Evolutionary conservation across 1,284 basidiomycete species (phyloP).

Genomic region (Butyriboletus appendiculatus): DNA sequence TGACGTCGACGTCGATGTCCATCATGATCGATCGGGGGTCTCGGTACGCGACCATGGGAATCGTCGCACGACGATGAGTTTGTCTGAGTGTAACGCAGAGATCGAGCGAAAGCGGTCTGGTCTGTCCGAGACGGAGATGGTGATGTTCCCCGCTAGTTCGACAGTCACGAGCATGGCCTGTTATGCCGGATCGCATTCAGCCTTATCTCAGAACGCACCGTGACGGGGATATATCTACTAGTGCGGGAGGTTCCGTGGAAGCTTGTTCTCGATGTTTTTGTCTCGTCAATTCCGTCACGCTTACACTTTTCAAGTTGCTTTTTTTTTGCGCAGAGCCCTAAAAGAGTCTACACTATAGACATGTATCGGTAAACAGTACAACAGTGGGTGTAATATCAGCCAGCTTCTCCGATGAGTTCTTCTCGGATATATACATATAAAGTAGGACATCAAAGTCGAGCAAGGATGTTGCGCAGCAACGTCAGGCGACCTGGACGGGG

Average conservation of each 20-base stretch:
- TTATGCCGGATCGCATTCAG: not conserved
- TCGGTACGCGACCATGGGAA: not conserved
- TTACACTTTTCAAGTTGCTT: no score
- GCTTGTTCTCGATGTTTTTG: not conserved
- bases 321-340: not conserved
- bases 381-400: not conserved
- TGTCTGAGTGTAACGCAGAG: not conserved
- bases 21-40: not conserved
- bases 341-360: not conserved
- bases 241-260: not conserved
- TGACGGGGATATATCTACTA: no score
- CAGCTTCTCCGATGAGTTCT: not conserved
- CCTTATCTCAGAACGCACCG: not conserved
- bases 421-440: not conserved
- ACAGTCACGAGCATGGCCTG: not conserved
- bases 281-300: not conserved
- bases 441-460: not conserved
- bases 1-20: not conserved
- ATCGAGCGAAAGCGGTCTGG: not conserved
- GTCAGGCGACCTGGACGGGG: slow-evolving; percentile 25
- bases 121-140: not conserved
- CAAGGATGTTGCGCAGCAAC: not conserved
- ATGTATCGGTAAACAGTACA: no score
- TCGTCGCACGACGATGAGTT: not conserved
- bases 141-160: not conserved